Evolutionary conservation across 768 basidiomycete genomes (phyloP).

Genomic region (Crucibulum laeve): DNA sequence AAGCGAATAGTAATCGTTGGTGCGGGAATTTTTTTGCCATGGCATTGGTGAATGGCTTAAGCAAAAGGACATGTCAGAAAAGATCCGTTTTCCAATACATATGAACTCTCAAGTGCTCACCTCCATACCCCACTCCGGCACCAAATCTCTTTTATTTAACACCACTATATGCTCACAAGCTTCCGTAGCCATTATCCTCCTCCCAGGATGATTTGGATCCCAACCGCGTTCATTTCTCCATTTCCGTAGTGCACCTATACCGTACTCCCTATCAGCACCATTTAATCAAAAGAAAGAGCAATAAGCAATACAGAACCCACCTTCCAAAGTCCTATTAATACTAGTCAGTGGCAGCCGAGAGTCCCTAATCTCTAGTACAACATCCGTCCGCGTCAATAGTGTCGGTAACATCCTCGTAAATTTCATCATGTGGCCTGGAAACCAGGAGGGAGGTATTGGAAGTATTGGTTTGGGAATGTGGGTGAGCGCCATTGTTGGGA

Average conservation of each 20-base stretch:
- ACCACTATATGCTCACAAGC: conserved; percentile 86
- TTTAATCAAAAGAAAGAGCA: background rate
- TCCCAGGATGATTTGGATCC: conserved; percentile 36
- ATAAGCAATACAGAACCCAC: conserved; percentile 33
- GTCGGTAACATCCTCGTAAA: conserved; percentile 76
- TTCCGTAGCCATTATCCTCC: conserved; percentile 32
- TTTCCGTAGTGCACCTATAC: conserved; percentile 62
- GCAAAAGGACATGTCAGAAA: conserved; percentile 5
- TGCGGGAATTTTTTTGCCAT: conserved; percentile 71
- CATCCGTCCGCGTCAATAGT: conserved; percentile 78
- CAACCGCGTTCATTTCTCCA: conserved; percentile 68
- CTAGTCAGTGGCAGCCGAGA: conserved; percentile 90
- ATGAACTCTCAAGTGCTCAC: conserved; percentile 30
- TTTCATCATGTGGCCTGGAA: conserved; percentile 92
- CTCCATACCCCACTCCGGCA: conserved; percentile 83
- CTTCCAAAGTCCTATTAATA: conserved; percentile 88
- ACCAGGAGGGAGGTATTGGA: conserved; percentile 85
- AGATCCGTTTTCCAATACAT: background rate
- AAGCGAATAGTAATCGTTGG: conserved; percentile 67
- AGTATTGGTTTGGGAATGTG: conserved; percentile 40
- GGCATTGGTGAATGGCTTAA: conserved; percentile 69
- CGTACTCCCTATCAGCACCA: too few species aligned
- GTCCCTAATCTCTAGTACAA: conserved; percentile 94
- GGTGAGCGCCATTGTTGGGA: conserved; percentile 24
- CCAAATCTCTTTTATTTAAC: conserved; percentile 90